Evolutionary conservation across 2,329 filamentous ascomycete genomes (phyloP).

Genomic region (Meredithiella fracta): DNA sequence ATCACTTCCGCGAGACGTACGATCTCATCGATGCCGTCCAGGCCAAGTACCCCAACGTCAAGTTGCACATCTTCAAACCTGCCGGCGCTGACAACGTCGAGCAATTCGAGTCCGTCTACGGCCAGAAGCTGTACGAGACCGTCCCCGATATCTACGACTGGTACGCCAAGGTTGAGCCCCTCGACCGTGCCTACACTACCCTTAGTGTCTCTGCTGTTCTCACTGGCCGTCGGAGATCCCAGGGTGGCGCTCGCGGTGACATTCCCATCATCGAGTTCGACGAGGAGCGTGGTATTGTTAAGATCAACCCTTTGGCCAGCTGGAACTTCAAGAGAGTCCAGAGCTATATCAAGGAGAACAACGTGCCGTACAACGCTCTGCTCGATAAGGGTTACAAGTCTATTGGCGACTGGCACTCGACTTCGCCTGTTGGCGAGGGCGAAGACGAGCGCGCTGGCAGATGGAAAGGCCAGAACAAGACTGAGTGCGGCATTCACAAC

Average conservation of each 20-base stretch:
- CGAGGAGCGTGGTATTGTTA: conserved; percentile 72
- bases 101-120: conserved; percentile 71
- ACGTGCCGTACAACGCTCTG: conserved; percentile 85
- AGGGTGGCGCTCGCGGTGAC: conserved; percentile 80
- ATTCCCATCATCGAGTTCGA: conserved; percentile 88
- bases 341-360: conserved; percentile 67
- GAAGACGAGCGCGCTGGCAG: conserved; percentile 93
- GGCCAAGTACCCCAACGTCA: conserved; percentile 59
- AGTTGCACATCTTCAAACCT: conserved; percentile 81
- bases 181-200: conserved; percentile 75
- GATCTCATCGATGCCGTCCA: conserved; percentile 58
- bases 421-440: conserved; percentile 69
- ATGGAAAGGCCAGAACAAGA: conserved; percentile 94
- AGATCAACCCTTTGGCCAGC: conserved; percentile 92
- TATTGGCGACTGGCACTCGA: conserved; percentile 96
- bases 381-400: conserved; percentile 95
- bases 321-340: conserved; percentile 88
- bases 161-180: conserved; percentile 92
- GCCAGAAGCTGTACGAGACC: conserved; percentile 66
- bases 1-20: conserved; percentile 67
- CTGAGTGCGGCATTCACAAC: conserved; percentile 98
- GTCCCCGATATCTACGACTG: conserved; percentile 90
- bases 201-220: conserved; percentile 79
- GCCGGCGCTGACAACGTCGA: conserved; percentile 52
- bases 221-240: conserved; percentile 78